Evolutionary conservation across 306 rosid genomes (phyloP).

Genomic region (Rosa chinensis): DNA sequence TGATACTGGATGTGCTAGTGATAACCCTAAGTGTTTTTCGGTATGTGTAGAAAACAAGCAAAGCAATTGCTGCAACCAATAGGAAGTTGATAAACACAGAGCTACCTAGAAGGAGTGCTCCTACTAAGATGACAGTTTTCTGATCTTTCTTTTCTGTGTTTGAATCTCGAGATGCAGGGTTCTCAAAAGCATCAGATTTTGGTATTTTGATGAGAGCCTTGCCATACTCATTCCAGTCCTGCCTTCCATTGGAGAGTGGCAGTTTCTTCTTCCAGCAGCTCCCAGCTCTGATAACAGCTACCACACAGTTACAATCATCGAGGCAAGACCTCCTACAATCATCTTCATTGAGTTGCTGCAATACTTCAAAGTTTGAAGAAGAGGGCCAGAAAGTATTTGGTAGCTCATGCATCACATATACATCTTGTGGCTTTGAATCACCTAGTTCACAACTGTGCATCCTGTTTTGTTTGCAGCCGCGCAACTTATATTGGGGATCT

Average conservation of each 20-base stretch:
- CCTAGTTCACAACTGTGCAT: background rate
- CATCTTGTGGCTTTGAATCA: background rate
- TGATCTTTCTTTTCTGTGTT: background rate
- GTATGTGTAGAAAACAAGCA: background rate
- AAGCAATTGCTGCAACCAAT: conserved; percentile 5
- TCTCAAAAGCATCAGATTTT: background rate
- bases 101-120: conserved; percentile 31
- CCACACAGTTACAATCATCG: conserved; percentile 20
- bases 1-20: conserved; percentile 2
- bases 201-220: conserved; percentile 12
- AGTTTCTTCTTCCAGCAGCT: conserved; percentile 5
- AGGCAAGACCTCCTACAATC: conserved; percentile 16
- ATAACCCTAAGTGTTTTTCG: background rate
- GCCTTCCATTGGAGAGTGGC: conserved; percentile 35
- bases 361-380: background rate
- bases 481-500: conserved; percentile 17
- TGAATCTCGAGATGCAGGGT: background rate
- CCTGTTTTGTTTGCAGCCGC: conserved; percentile 20
- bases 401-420: background rate
- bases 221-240: background rate
- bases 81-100: conserved; percentile 30
- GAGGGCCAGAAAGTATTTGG: background rate
- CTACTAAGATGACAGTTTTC: conserved; percentile 9
- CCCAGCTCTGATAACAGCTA: background rate
- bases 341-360: background rate